These are phyloP conservation scores for Orbilia quercus DNA, from an alignment of 2,329 filamentous ascomycete genomes.

Conservation along the genomic window DNA sequence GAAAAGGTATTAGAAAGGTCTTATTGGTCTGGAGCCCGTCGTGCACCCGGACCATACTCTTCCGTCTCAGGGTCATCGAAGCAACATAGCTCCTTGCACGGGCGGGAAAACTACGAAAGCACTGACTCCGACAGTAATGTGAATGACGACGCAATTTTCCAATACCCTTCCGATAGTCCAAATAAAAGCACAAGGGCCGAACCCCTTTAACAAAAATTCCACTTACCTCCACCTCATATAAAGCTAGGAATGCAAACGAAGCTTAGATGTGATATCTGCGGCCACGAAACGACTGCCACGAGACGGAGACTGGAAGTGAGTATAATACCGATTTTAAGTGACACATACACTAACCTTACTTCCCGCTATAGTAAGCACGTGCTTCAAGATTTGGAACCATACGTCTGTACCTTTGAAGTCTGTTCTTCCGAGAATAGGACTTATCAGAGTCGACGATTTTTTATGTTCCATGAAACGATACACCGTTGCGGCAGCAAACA, in stretches of 20 bases:
- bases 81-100: conserved; percentile 9
- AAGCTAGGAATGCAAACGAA: not conserved
- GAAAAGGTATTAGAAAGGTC: not conserved
- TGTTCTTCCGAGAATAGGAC: not conserved
- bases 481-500: not conserved
- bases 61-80: conserved; percentile 4
- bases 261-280: conserved; percentile 1
- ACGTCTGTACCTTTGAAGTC: conserved; percentile 4
- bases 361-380: not conserved
- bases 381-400: conserved; percentile 6
- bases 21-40: not conserved
- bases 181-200: not conserved
- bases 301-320: conserved; percentile 6
- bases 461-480: conserved; percentile 1
- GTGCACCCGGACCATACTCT: not conserved
- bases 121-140: too few species aligned
- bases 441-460: not conserved
- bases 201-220: not conserved
- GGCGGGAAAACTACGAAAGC: not conserved
- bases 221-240: conserved; percentile 4
- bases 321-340: not conserved
- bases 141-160: too few species aligned
- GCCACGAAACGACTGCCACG: not conserved
- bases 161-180: not conserved
- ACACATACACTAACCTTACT: not conserved